Evolutionary conservation across 306 rosid genomes (phyloP).

Genomic region (Cicer chorassanicum): DNA sequence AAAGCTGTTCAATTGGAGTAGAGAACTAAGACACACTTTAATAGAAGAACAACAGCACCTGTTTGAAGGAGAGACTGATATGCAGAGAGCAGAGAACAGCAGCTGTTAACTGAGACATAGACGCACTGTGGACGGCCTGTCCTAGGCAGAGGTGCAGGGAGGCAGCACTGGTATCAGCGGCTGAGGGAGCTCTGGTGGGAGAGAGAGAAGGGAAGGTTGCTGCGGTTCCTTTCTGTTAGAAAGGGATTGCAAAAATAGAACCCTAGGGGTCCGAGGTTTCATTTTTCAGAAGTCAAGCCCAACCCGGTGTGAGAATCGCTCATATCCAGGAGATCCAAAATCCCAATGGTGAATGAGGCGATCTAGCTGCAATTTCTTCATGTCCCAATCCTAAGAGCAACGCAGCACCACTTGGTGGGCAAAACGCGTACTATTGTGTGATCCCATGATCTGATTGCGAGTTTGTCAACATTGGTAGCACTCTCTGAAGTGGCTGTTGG

Average conservation of each 20-base stretch:
- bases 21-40: too few species aligned
- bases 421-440: neutral
- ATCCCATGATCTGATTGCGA: neutral
- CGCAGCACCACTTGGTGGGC: neutral
- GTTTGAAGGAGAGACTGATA: neutral
- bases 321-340: neutral
- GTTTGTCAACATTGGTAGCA: neutral
- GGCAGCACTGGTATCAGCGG: neutral
- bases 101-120: neutral
- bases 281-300: neutral
- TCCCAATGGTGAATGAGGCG: neutral
- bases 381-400: neutral
- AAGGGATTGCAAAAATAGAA: neutral
- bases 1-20: neutral
- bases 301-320: neutral
- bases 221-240: neutral
- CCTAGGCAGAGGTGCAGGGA: neutral
- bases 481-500: neutral
- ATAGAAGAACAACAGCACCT: neutral
- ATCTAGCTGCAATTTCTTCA: neutral
- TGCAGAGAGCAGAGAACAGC: neutral
- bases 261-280: neutral
- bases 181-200: neutral
- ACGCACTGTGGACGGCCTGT: neutral
- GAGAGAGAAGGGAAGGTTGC: neutral